Evolutionary conservation across 163 green algal genomes (phyloP), one percentile per base, ranked within the genome.

Genomic region (Chloromonas sp.): DNA sequence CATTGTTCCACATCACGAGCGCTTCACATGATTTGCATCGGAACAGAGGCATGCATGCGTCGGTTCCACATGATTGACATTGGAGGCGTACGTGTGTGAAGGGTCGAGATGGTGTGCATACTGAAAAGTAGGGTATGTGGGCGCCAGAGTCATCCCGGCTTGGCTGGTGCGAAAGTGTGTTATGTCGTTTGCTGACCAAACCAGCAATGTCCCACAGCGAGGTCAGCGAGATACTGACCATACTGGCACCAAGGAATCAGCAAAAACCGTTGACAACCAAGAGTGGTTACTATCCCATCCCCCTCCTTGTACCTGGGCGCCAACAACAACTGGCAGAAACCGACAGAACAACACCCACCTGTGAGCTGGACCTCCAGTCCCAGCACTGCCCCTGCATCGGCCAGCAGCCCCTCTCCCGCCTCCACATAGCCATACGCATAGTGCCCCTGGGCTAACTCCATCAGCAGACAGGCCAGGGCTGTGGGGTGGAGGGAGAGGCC

Each of bases 401-500:
- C 60, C 84, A 96, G 88, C 62, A 89, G 86, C 70, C 71, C 60
- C 60, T 83, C 79, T 3, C 93, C 92, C 14, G 84, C 81, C 5
- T 87, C 86, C n/a, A 92, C 86, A 82, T 95, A 97, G 3, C 90
- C 85, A 79, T 95, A 97, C 0, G 84, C 66, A 14, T 93, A 90
- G 71, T 94, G 90, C 57, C 89, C 84, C 36, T 94, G 82, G 1
- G 88, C 91, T 77, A 87, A 70, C 87, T 98, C 95, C 60, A 98
- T 84, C 14, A 89, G 87, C 14, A 86, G 3, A 70, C 81, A 84
- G 1, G 80, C 80, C 61, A 60, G 8, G 3, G 77, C 13, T 15
- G 80, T 58, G 60, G 80, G 60, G n/a, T 61, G 2, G 61, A 66
- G 1, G 2, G 5, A 2, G 3, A 80, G 57, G 66, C 14, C 81